These are phyloP conservation scores for Tripterygium wilfordii DNA, from an alignment of 177 flowering plant genomes.

Conservation along the genomic window DNA sequence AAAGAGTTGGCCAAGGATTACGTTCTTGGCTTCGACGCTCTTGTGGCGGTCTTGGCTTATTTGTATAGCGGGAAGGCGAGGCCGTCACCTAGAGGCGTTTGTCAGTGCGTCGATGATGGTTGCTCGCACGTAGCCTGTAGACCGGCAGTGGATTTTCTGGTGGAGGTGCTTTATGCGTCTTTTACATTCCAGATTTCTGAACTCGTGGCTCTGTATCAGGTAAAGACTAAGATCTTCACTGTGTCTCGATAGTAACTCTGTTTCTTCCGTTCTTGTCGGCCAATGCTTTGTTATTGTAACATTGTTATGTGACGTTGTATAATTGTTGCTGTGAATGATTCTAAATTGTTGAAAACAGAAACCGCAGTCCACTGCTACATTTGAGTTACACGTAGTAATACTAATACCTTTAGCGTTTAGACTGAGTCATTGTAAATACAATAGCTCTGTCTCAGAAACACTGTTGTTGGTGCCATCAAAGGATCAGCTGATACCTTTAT, in stretches of 20 bases:
- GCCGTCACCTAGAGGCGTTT: slow-evolving; percentile 30
- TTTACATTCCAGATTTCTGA: slow-evolving; percentile 59
- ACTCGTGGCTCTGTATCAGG: slow-evolving; percentile 73
- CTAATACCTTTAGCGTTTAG: too few relatives aligned
- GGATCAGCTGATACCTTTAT: too few relatives aligned
- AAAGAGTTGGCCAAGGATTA: slow-evolving; percentile 55
- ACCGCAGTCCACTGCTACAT: too few relatives aligned
- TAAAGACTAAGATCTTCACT: slow-evolving; percentile 7
- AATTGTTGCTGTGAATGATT: too few relatives aligned
- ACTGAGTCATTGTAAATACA: too few relatives aligned
- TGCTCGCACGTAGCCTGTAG: slow-evolving; percentile 68
- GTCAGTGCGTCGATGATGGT: slow-evolving; percentile 59
- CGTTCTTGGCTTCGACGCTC: slow-evolving; percentile 57
- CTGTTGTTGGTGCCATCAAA: too few relatives aligned
- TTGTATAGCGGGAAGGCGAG: slow-evolving; percentile 60
- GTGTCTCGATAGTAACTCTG: too few relatives aligned
- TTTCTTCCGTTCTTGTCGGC: background rate
- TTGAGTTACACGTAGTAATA: too few relatives aligned
- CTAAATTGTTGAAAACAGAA: too few relatives aligned
- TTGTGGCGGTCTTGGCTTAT: slow-evolving; percentile 55
- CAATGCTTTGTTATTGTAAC: too few relatives aligned
- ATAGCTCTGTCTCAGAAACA: too few relatives aligned
- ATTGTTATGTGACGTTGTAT: too few relatives aligned
- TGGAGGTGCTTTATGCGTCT: slow-evolving; percentile 69
- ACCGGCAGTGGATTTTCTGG: slow-evolving; percentile 63